Percentiles rank a stretch among this genome's conserved stretches.
Conservation (phyloP, 495 filamentous ascomycete genomes). For the Aspergillus nanangensis region DNA sequence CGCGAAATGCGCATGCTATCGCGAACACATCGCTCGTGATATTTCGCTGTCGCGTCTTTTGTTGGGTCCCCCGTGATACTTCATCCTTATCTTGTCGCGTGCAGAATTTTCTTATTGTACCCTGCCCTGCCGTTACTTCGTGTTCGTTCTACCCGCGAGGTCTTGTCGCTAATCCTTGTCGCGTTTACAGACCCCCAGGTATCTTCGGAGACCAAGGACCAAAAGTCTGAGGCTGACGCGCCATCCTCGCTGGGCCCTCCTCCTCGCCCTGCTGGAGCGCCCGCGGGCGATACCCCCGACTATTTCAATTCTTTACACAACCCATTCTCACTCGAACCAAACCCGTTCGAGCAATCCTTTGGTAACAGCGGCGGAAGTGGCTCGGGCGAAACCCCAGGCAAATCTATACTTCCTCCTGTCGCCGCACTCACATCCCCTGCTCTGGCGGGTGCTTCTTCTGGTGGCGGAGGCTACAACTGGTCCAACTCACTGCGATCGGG, state of each 20-base stretch:
- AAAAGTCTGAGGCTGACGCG: constrained; percentile 32
- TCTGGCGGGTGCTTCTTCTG: constrained; percentile 63
- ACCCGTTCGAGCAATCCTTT: constrained; percentile 96
- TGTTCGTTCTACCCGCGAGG: constrained; percentile 15
- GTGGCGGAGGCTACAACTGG: constrained; percentile 67
- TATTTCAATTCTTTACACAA: constrained; percentile 68
- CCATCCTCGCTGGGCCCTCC: constrained; percentile 68
- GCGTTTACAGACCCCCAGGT: constrained; percentile 33
- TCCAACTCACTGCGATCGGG: constrained; percentile 82
- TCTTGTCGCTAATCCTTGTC: constrained; percentile 21
- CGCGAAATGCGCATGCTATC: constrained; percentile 19
- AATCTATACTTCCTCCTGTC: constrained; percentile 85
- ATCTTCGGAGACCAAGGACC: constrained; percentile 36
- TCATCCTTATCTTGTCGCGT: too few species aligned
- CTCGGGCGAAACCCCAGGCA: constrained; percentile 77
- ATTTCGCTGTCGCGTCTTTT: too few species aligned
- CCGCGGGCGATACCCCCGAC: constrained; percentile 59
- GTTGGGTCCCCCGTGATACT: too few species aligned
- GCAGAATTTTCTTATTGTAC: constrained; percentile 18
- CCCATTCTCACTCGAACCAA: constrained; percentile 77
- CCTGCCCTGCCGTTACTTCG: constrained; percentile 1
- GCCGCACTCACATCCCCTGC: constrained; percentile 90
- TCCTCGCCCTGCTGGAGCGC: constrained; percentile 62
- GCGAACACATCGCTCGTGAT: too few species aligned
- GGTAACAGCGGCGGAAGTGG: constrained; percentile 41